phyloP scores from a whole-genome alignment of 108 stramenopile species.

The Aurantiochytrium sp. region DNA sequence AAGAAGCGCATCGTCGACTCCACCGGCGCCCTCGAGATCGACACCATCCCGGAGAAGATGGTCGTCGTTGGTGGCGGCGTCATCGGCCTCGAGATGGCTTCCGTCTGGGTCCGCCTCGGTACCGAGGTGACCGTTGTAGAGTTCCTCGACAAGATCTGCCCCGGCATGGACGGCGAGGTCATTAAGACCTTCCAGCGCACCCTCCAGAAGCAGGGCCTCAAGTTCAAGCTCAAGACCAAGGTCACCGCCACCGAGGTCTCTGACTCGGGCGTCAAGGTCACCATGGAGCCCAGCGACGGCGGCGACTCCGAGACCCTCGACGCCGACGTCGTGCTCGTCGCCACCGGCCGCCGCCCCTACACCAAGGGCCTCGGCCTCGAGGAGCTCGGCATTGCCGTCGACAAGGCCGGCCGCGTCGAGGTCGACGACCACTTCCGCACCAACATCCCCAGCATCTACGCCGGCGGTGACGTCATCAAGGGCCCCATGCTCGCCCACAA shows the following conservation, averaged over 20 bases:
- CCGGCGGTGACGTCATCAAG: slow-evolving; percentile 95
- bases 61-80: slow-evolving; percentile 96
- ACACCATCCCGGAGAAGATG: slow-evolving; percentile 77
- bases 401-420: slow-evolving; percentile 89
- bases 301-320: slow-evolving; percentile 69
- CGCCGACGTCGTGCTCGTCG: slow-evolving; percentile 91
- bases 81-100: slow-evolving; percentile 99
- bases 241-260: slow-evolving; percentile 78
- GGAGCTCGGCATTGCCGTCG: slow-evolving; percentile 83
- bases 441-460: slow-evolving; percentile 83
- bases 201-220: slow-evolving; percentile 96
- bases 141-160: slow-evolving; percentile 91
- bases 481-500: slow-evolving; percentile 99
- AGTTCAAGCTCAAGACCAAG: slow-evolving; percentile 93
- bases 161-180: slow-evolving; percentile 89
- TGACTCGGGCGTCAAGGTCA: slow-evolving; percentile 75
- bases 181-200: slow-evolving; percentile 88
- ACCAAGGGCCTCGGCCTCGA: slow-evolving; percentile 93
- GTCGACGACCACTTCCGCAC: slow-evolving; percentile 95
- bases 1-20: slow-evolving; percentile 92
- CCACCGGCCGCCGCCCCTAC: slow-evolving; percentile 97
- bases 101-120: slow-evolving; percentile 93
- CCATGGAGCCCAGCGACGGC: slow-evolving; percentile 80
- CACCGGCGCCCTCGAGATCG: slow-evolving; percentile 92
- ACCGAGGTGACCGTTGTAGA: slow-evolving; percentile 94